These are phyloP conservation scores for Xylaria scruposa DNA, from an alignment of 495 filamentous ascomycete species.

Conservation along the genomic window DNA sequence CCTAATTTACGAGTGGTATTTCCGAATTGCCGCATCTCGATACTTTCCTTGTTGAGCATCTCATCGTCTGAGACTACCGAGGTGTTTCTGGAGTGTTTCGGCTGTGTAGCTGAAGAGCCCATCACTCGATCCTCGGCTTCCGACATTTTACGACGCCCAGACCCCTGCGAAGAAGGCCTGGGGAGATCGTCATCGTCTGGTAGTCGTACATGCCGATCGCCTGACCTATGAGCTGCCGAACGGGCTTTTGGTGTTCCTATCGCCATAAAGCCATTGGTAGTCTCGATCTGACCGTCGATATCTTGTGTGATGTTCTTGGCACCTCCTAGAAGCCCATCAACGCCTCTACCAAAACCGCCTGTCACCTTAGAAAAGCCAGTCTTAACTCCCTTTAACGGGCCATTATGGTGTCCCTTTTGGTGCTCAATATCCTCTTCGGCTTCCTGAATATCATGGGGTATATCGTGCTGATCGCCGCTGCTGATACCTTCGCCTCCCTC, in stretches of 20 bases:
- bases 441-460: constrained; percentile 74
- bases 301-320: constrained; percentile 65
- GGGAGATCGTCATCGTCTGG: constrained; percentile 36
- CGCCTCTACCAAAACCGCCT: constrained; percentile 48
- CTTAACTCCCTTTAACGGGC: constrained; percentile 36
- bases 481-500: constrained; percentile 72
- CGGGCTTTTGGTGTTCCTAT: constrained; percentile 38
- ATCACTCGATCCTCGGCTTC: constrained; percentile 37
- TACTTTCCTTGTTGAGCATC: constrained; percentile 38
- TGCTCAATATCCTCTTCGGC: constrained; percentile 59
- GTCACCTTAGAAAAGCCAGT: constrained; percentile 46
- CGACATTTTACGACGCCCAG: constrained; percentile 22
- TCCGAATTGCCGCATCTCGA: constrained; percentile 40
- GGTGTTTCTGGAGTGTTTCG: constrained; percentile 42
- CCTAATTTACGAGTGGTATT: constrained; percentile 54
- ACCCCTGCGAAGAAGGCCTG: constrained; percentile 40
- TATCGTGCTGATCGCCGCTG: constrained; percentile 82
- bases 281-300: constrained; percentile 63
- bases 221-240: constrained; percentile 36
- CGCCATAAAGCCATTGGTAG: constrained; percentile 61
- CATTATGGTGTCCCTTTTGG: constrained; percentile 29
- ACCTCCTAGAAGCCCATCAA: constrained; percentile 53
- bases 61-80: constrained; percentile 47
- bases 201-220: constrained; percentile 37
- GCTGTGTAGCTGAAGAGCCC: constrained; percentile 33